Base-by-base conservation (phyloP, 2,329 filamentous ascomycete species). In the Penicillium sp. region DNA sequence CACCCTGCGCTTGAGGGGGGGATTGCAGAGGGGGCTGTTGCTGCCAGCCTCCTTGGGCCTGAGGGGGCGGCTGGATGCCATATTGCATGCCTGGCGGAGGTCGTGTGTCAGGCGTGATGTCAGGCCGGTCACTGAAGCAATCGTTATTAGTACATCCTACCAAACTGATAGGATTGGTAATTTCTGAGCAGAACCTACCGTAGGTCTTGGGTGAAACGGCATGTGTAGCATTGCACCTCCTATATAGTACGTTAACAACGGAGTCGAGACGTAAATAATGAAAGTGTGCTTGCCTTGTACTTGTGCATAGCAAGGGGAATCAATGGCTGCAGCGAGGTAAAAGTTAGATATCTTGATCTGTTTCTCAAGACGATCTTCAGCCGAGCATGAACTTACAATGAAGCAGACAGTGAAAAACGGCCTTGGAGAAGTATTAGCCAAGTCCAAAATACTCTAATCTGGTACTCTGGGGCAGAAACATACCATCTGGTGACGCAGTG, bases 331-430 rank as follows among this genome's bases (percentile, higher is more conserved):
- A 54, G 13, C 29, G 29, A 37, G 32, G 18, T 11, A 38, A 51
- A 50, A 24, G 55, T 62, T 53, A 65, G 56, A 58, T 16, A 54
- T 39, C 31, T 56, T 29, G 31, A 38, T 11, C 18, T 20, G 39
- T 24, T 46, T 14, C n/a, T 44, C 2, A 29, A 14, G 29, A 39
- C 4, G 2, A n/a, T 9, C 37, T n/a, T 44, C 47, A 38, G 20
- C 8, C n/a, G 31, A 20, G 39, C 35, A 39, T 40, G 5, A 40
- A 40, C 72, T 61, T 67, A 74, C 73, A 59, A 79, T 60, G 48
- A 76, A 79, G 67, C 76, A 79, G 44, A 79, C 58, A 22, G 76
- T 79, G 54, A 79, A 78, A 63, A 74, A 79, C 1, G 76, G 74
- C 73, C 73, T 76, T 44, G 4, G 18, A 14, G 35, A 24, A 22